phyloP scores from a whole-genome alignment of 495 filamentous ascomycete genomes.

The Aspergillus haitiensis region DNA sequence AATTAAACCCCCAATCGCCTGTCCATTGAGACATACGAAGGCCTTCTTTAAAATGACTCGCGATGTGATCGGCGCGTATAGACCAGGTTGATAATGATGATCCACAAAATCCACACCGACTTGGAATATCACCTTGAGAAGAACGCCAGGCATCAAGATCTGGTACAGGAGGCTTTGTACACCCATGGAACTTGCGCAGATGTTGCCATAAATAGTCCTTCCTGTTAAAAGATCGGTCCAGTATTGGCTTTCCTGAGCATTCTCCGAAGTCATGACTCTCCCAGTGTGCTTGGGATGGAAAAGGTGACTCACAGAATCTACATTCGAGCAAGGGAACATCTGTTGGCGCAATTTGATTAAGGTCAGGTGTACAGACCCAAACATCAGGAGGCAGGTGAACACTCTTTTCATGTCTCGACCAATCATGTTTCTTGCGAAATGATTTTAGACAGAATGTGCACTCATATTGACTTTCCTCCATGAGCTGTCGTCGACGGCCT shows the following conservation, averaged over 20 bases:
- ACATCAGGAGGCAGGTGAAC: conserved; percentile 74
- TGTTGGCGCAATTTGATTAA: conserved; percentile 4
- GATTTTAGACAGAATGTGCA: conserved; percentile 84
- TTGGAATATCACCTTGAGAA: conserved; percentile 56
- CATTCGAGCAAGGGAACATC: conserved; percentile 43
- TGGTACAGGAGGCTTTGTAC: conserved; percentile 58
- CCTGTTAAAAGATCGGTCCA: conserved; percentile 74
- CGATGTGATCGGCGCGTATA: conserved; percentile 62
- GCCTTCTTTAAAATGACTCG: conserved; percentile 67
- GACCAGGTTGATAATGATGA: conserved; percentile 60
- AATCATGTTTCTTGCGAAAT: conserved; percentile 82
- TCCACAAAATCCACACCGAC: conserved; percentile 74
- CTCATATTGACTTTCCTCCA: conserved; percentile 56
- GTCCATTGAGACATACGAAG: conserved; percentile 68
- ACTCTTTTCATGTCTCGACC: conserved; percentile 80
- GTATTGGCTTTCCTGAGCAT: conserved; percentile 63
- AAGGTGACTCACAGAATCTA: conserved; percentile 62
- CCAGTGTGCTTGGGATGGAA: conserved; percentile 61
- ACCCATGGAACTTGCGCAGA: conserved; percentile 70
- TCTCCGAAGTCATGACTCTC: conserved; percentile 70
- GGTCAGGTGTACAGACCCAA: conserved; percentile 61
- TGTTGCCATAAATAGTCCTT: conserved; percentile 87
- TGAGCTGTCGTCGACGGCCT: conserved; percentile 46
- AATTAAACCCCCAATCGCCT: conserved; percentile 72
- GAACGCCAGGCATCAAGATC: conserved; percentile 71